Evolutionary conservation across 176 grass and related monocot species (phyloP), one percentile per base, ranked within the genome.

Genomic region (Alloteropsis semialata): DNA sequence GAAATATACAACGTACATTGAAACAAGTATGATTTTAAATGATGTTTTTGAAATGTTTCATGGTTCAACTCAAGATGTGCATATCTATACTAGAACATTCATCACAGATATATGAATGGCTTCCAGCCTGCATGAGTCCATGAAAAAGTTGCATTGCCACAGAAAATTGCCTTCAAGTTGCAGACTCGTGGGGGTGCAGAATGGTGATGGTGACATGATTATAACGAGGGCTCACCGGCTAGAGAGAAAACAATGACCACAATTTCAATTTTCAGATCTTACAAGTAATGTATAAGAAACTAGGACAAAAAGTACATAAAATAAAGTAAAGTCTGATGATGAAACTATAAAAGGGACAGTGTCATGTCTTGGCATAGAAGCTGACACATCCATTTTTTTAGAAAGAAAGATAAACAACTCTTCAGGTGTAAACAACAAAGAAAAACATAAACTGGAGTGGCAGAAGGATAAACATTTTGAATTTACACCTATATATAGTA

Each of bases 401-500:
- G n/a, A 27, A 58, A 58, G 10, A n/a, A 56, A 22, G n/a, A n/a
- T n/a, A 55, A 46, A 46, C 12, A 16, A 46, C 44, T 14, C 29
- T 37, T 85, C 64, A 29, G 50, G 37, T 15, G 10, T 29, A 69
- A 49, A 56, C 53, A 85, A 61, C 22, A 32, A 44, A 43, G 17
- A 25, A 86, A 84, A 67, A 66, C 2, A 41, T n/a, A 71, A 34
- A 54, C 27, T 18, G 77, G 65, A 86, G 25, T 21, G 34, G 6
- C 8, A 65, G 63, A 65, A 54, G 3, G 13, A 51, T 3, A 67
- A 27, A 72, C 46, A 46, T 19, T 46, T 75, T 34, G 27, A 67
- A 78, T 44, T 61, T 24, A 68, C 70, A 49, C 5, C 8, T 55
- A 39, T 65, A 39, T 71, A 30, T 10, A 44, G 33, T 65, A 39